Evolutionary conservation across 805 yeast species (phyloP), one percentile per base, ranked within the genome.

Genomic region (Kurtzmaniella fragi): DNA sequence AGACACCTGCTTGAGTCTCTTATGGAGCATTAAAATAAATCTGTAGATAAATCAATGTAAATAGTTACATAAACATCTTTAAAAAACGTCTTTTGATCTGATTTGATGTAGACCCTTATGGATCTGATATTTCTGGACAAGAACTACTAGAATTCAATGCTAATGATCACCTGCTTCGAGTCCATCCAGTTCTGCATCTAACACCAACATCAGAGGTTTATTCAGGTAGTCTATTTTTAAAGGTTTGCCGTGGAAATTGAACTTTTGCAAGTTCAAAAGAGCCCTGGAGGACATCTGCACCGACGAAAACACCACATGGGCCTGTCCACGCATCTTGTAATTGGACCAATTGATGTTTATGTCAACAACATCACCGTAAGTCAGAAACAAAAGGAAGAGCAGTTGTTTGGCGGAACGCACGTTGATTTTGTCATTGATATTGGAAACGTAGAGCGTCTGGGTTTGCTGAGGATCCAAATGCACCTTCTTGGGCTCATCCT

Each of bases 351-450:
- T 49, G 17, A 72, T 53, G 35, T 67, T 57, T 9, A 84, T 66
- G 9, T 75, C 72, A 4, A 82, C 52, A 2, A 84, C 75, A 50
- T 82, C 88, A 0, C 88, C 89, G 54, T 70, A 82, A 0, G 80
- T 72, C 11, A 81, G 64, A 47, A 81, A 82, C 5, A 82, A 52
- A 14, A 82, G 50, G 49, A 75, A 82, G 10, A 84, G 59, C 46
- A 74, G 75, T 38, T 75, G 74, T 46, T 73, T 74, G 42, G 82
- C 49, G 17, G 66, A 57, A 1, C 50, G 35, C 1, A 61, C 52
- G 17, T 73, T 66, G 38, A 82, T 59, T 47, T 80, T 70, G 44
- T 81, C 82, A 46, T 79, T 77, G 31, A 83, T 54, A 48, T 83
- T 82, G 44, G 71, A 68, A 8, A 80, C 49, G 54, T 82, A 82